phyloP scores from a whole-genome alignment of 2,329 filamentous ascomycete species.

The Xylaria sp. region DNA sequence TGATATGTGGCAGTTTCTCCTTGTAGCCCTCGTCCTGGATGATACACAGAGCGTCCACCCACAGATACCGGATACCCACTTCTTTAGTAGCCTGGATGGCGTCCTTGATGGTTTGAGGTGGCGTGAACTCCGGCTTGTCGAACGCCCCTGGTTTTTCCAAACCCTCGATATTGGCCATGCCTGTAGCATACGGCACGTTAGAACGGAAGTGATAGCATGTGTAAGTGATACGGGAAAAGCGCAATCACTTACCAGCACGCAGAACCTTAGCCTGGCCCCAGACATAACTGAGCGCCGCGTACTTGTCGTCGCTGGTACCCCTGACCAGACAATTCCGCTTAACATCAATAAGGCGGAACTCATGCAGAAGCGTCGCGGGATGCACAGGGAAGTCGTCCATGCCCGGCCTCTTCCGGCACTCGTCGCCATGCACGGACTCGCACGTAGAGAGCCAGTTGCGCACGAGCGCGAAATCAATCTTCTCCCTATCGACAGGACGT shows the following conservation, averaged over 20 bases:
- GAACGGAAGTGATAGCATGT: background rate
- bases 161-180: constrained; percentile 19
- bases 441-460: constrained; percentile 20
- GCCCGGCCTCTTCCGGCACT: constrained; percentile 19
- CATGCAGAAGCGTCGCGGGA: constrained; percentile 6
- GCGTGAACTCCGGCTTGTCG: constrained; percentile 1
- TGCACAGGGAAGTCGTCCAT: constrained; percentile 25
- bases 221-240: background rate
- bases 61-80: constrained; percentile 21
- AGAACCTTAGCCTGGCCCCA: constrained; percentile 19
- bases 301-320: constrained; percentile 5
- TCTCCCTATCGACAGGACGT: constrained; percentile 2
- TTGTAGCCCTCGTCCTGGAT: constrained; percentile 23
- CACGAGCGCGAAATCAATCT: constrained; percentile 16
- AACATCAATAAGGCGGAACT: constrained; percentile 27
- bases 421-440: constrained; percentile 14
- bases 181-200: constrained; percentile 8
- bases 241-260: constrained; percentile 17
- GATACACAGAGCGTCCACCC: constrained; percentile 29
- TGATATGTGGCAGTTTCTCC: constrained; percentile 28
- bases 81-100: constrained; percentile 19
- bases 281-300: constrained; percentile 25
- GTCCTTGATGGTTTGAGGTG: constrained; percentile 19
- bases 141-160: constrained; percentile 19
- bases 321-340: constrained; percentile 10